A percentile compares a stretch with the other conserved stretches of the same genome.
These are phyloP conservation scores for Penicillium canescens DNA, from an alignment of 495 filamentous ascomycete species.

Conservation along the genomic window DNA sequence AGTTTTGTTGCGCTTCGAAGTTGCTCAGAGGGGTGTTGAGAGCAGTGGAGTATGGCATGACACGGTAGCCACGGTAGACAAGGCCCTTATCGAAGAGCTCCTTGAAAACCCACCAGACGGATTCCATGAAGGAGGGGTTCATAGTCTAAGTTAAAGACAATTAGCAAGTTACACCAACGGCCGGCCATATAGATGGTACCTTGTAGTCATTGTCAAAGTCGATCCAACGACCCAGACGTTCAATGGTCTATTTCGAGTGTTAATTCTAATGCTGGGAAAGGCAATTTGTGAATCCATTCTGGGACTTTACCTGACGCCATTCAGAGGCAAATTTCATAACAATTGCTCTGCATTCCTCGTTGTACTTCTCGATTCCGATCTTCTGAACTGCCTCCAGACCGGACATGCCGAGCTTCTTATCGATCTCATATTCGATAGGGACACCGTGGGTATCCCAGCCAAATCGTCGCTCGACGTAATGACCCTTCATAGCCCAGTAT, in stretches of 20 bases:
- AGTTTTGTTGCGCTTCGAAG: conserved; percentile 92
- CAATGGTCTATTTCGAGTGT: conserved; percentile 58
- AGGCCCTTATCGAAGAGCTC: conserved; percentile 84
- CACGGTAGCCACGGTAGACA: conserved; percentile 84
- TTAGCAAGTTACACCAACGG: background rate
- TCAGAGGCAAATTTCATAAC: conserved; percentile 91
- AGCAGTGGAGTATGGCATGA: conserved; percentile 95
- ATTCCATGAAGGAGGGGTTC: conserved; percentile 95
- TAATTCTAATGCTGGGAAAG: too few relatives aligned
- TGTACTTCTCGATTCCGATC: conserved; percentile 88
- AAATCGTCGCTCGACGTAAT: conserved; percentile 72
- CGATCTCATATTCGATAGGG: conserved; percentile 96
- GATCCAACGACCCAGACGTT: conserved; percentile 92
- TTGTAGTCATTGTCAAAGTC: conserved; percentile 99
- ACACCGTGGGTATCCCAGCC: conserved; percentile 94
- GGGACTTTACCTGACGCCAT: conserved; percentile 61
- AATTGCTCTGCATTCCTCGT: conserved; percentile 87
- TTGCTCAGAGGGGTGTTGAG: conserved; percentile 89
- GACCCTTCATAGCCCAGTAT: conserved; percentile 98
- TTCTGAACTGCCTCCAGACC: conserved; percentile 85
- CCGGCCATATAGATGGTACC: conserved; percentile 36
- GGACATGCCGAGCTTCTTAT: conserved; percentile 92
- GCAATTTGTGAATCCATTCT: too few relatives aligned
- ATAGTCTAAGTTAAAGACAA: conserved; percentile 62
- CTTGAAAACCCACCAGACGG: conserved; percentile 96